Percentiles rank a stretch among this genome's conserved stretches.
Evolutionary conservation across 2,329 filamentous ascomycete species (phyloP).

Genomic region (Ophiostoma ulmi): DNA sequence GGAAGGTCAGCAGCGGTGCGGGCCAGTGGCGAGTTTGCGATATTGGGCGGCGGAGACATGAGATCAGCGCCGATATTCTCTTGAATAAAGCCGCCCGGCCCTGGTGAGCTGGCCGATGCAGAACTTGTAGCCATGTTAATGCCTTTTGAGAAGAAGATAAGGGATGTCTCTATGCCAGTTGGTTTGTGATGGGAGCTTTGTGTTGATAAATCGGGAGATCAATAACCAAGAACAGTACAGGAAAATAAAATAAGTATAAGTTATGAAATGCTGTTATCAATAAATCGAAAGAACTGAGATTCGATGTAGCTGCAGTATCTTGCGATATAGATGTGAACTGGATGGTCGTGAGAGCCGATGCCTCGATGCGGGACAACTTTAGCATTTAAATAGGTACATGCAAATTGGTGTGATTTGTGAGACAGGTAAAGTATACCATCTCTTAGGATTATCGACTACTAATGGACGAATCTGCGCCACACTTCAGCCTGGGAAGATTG

Average conservation of each 20-base stretch:
- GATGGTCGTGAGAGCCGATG: background rate
- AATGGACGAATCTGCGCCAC: constrained; percentile 9
- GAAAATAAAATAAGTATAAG: background rate
- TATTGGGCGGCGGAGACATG: constrained; percentile 44
- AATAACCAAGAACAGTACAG: background rate
- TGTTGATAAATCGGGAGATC: background rate
- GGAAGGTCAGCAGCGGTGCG: constrained; percentile 40
- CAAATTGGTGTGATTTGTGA: no score
- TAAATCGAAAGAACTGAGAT: background rate
- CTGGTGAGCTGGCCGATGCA: constrained; percentile 10
- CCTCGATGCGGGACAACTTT: background rate
- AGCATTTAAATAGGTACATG: background rate
- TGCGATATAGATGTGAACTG: background rate
- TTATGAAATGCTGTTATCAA: background rate
- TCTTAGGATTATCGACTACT: no score
- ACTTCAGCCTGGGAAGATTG: background rate
- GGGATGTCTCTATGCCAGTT: background rate
- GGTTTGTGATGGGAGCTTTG: background rate
- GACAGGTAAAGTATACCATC: background rate
- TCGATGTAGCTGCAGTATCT: background rate
- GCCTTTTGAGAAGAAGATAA: background rate
- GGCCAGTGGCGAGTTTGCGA: constrained; percentile 36
- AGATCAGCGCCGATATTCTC: constrained; percentile 27
- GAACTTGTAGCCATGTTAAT: background rate
- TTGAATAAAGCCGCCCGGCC: constrained; percentile 50